Conservation (phyloP, 1,284 basidiomycete genomes). For the Pseudozyma tsukubaensis region DNA sequence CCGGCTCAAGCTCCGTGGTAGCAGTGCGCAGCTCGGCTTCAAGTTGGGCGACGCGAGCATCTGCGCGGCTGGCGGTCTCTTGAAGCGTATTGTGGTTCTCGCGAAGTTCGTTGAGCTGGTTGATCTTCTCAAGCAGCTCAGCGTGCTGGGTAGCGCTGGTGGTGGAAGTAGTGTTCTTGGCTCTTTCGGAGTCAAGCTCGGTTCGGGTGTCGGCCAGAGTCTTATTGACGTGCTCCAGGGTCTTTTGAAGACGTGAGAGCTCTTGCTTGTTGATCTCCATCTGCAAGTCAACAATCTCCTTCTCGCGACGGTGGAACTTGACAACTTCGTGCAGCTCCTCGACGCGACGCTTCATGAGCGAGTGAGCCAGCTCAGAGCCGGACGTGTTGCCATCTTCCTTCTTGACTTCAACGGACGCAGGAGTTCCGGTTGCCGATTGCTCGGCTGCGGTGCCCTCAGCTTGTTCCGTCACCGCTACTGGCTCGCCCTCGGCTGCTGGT, state of each 20-base stretch:
- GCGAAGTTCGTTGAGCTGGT: constrained; percentile 84
- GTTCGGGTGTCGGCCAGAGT: constrained; percentile 77
- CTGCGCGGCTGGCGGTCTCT: constrained; percentile 79
- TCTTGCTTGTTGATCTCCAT: constrained; percentile 87
- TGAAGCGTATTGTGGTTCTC: constrained; percentile 89
- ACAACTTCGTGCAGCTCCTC: constrained; percentile 79
- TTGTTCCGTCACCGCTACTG: background rate
- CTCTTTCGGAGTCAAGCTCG: constrained; percentile 57
- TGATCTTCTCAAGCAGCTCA: constrained; percentile 86
- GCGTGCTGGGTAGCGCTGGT: constrained; percentile 81
- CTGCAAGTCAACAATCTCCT: constrained; percentile 88
- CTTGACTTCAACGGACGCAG: constrained; percentile 14
- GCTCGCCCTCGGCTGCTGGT: constrained; percentile 3
- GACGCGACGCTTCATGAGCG: constrained; percentile 40
- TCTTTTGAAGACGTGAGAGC: constrained; percentile 78
- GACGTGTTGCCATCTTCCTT: constrained; percentile 18
- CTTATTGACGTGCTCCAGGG: constrained; percentile 79
- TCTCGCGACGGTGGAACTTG: constrained; percentile 84
- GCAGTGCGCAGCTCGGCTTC: constrained; percentile 71
- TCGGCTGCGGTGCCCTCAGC: constrained; percentile 1
- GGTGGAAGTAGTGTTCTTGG: constrained; percentile 57
- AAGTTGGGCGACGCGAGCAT: constrained; percentile 71
- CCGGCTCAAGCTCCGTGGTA: constrained; percentile 78
- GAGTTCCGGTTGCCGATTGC: background rate
- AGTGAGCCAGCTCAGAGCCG: constrained; percentile 34